These are phyloP conservation scores for Schizophyllum commune DNA, from an alignment of 1,284 basidiomycete genomes.

Conservation along the genomic window DNA sequence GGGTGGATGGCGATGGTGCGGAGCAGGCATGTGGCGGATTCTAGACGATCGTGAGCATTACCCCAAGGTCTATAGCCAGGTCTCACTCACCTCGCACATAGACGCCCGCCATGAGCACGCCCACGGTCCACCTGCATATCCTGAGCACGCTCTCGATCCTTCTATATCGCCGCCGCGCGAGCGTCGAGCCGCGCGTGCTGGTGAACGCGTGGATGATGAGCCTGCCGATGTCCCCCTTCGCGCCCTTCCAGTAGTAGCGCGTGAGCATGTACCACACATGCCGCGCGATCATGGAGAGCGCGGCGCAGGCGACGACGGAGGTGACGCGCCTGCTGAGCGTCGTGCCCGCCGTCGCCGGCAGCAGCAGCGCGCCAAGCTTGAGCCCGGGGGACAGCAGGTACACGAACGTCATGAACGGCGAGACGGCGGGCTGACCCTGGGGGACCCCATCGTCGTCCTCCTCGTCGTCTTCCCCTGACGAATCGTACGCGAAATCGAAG, in stretches of 20 bases:
- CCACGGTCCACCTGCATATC: slow-evolving; percentile 33
- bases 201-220: slow-evolving; percentile 55
- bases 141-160: slow-evolving; percentile 23
- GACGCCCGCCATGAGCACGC: slow-evolving; percentile 44
- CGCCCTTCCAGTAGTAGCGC: slow-evolving; percentile 47
- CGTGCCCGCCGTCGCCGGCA: slow-evolving; percentile 40
- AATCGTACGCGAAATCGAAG: slow-evolving; percentile 41
- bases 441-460: slow-evolving; percentile 31
- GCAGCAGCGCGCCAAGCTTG: slow-evolving; percentile 58
- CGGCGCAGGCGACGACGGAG: slow-evolving; percentile 47
- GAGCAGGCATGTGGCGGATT: slow-evolving; percentile 35
- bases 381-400: slow-evolving; percentile 63
- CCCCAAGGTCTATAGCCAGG: background rate
- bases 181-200: slow-evolving; percentile 13
- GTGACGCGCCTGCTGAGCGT: slow-evolving; percentile 36
- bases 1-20: slow-evolving; percentile 28
- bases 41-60: slow-evolving; percentile 22
- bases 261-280: slow-evolving; percentile 71
- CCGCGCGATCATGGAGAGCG: slow-evolving; percentile 50
- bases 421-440: slow-evolving; percentile 43
- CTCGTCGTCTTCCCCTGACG: slow-evolving; percentile 38
- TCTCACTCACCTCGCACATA: slow-evolving; percentile 55
- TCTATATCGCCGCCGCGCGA: background rate
- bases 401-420: slow-evolving; percentile 52
- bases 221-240: slow-evolving; percentile 47